Base-by-base conservation (phyloP, 83 land plant genomes). In the Diphasiastrum complanatum region DNA sequence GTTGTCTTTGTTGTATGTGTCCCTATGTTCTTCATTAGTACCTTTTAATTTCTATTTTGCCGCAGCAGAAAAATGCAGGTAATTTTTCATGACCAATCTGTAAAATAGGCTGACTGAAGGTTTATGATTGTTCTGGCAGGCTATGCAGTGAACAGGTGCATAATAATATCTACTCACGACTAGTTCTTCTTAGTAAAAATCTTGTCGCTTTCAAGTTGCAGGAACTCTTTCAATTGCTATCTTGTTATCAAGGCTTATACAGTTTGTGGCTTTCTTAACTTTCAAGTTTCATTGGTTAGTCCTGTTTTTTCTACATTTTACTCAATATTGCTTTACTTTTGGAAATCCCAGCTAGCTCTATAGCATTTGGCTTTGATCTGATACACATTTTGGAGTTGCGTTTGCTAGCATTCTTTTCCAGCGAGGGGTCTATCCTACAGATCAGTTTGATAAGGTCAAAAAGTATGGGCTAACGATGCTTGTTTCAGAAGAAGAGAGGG, bases 391-490 rank as follows among this genome's bases (percentile, higher is more conserved):
- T 61, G 32, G 33, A 20, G 62, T 36, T 4, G 33, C 14, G 30
- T 53, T 41, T 71, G 27, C 65, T n/a, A 92, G 91, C 54, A 85
- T 92, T 64, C 79, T 92, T 11, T 92, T 79, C 71, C 92, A 92
- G 62, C 80, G 96, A 14, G 98, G 86, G 24, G 73, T 88, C 36
- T 92, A 92, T 60, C 91, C 96, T 2, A 77, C 83, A 45, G 96
- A 88, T 16, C 81, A 83, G 47, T 92, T 92, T 47, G 73, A 61
- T 3, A 85, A 74, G 66, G 98, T 92, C 55, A 85, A 82, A 83
- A 92, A 92, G 55, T 92, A 92, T 72, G 98, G 96, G 8, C 79
- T 92, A n/a, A 76, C 95, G 12, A 69, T 92, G 87, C 71, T 88
- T 22, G 69, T 88, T 6, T 84, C 85, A 16, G 82, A 88, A 45